Percentiles rank a stretch among this genome's conserved stretches.
Evolutionary conservation across 129 eudicot genomes (phyloP).

Genomic region (Tagetes patula): DNA sequence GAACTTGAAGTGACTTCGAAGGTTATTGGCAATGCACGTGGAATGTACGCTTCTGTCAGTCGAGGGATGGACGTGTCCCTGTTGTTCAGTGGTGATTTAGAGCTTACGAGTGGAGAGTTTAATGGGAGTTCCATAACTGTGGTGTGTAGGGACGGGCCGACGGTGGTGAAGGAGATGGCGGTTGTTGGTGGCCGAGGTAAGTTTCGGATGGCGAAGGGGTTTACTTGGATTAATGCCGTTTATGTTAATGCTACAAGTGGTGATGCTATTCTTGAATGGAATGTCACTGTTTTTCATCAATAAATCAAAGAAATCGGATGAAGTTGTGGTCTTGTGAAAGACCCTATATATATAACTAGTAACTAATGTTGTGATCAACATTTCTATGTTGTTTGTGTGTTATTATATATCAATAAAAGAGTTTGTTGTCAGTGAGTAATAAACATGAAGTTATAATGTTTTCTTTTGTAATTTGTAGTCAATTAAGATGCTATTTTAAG

Average conservation of each 20-base stretch:
- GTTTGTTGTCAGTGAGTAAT: too few species aligned
- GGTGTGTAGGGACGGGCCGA: constrained; percentile 47
- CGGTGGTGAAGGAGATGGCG: constrained; percentile 45
- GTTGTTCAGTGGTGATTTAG: constrained; percentile 43
- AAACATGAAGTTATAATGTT: too few species aligned
- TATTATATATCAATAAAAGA: too few species aligned
- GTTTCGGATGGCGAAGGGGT: constrained; percentile 54
- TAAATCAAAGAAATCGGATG: neutral
- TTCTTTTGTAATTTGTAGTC: too few species aligned
- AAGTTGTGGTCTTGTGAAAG: neutral
- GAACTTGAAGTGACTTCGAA: constrained; percentile 31
- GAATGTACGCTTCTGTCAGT: constrained; percentile 39
- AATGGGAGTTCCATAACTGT: constrained; percentile 54
- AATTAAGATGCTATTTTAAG: too few species aligned
- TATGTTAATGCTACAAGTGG: constrained; percentile 26
- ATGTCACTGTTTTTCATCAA: constrained; percentile 36
- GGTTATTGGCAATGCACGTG: constrained; percentile 49
- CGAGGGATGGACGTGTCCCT: constrained; percentile 36
- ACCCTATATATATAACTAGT: too few species aligned
- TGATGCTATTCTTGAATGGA: constrained; percentile 40
- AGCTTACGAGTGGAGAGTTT: constrained; percentile 46
- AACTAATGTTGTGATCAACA: neutral
- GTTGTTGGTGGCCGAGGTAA: constrained; percentile 55
- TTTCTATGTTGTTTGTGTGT: too few species aligned
- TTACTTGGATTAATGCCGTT: constrained; percentile 17